Evolutionary conservation across 1,284 basidiomycete species (phyloP).

Genomic region (Moniliella sp.): DNA sequence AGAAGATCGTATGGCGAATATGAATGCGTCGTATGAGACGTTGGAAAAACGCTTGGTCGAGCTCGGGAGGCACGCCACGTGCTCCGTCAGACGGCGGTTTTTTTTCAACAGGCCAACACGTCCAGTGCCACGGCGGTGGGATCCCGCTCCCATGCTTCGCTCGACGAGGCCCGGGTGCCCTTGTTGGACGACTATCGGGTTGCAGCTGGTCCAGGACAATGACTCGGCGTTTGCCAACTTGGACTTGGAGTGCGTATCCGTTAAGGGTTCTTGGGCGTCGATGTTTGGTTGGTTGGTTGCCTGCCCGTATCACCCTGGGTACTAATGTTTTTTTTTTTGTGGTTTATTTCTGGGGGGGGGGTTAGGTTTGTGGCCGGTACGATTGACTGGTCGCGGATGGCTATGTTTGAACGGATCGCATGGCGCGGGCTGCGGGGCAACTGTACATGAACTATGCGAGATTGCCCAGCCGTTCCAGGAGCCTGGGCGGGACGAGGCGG

Average conservation of each 20-base stretch:
- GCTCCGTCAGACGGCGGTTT: conserved; percentile 77
- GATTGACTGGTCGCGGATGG: conserved; percentile 71
- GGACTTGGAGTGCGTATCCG: conserved; percentile 43
- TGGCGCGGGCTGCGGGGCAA: conserved; percentile 96
- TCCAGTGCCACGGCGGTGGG: conserved; percentile 50
- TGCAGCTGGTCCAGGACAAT: conserved; percentile 35
- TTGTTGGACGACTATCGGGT: too few species aligned
- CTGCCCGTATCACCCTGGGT: too few species aligned
- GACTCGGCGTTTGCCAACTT: conserved; percentile 38
- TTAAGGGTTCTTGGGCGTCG: conserved; percentile 2
- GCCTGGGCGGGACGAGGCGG: conserved; percentile 42
- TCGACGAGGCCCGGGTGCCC: too few species aligned
- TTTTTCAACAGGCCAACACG: conserved; percentile 80
- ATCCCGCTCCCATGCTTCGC: too few species aligned
- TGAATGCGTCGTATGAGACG: conserved; percentile 82
- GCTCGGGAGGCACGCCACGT: conserved; percentile 69
- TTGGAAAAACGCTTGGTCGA: conserved; percentile 68
- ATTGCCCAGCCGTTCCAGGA: conserved; percentile 82
- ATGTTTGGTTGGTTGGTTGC: background rate
- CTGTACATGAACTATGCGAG: conserved; percentile 95
- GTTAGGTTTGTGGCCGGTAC: conserved; percentile 91
- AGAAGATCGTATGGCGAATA: conserved; percentile 62
- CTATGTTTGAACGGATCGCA: conserved; percentile 85
- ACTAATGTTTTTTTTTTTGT: too few species aligned
- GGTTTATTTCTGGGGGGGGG: too few species aligned